Evolutionary conservation across 805 yeast genomes (phyloP), one percentile per base, ranked within the genome.

Genomic region (Kodamaea kakaduensis): DNA sequence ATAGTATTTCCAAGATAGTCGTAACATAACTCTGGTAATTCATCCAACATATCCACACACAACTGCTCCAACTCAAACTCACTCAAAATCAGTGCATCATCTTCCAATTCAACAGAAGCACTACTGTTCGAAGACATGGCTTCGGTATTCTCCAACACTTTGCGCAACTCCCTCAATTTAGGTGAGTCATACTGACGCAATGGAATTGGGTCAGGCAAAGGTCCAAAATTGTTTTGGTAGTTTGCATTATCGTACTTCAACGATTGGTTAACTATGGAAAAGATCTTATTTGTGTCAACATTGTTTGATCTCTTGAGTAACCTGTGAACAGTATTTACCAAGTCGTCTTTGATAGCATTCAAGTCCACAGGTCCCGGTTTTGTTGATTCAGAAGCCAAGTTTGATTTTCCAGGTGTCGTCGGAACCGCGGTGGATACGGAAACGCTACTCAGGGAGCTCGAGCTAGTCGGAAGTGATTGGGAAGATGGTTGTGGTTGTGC

Each of bases 1-100:
- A 93, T 84, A 0, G 98, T 93, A 55, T 93, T 93, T 14, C 98
- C 98, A 36, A 93, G 67, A 53, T 93, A 93, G 60, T 93, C 98
- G 36, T 90, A 79, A 17, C 96, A 78, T 34, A 93, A 68, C 52
- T 86, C 95, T 2, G 97, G 95, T 40, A 93, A 71, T 58, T 93
- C 97, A 41, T 77, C 82, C 41, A 84, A 62, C 89, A 90, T 85
- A 4, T 87, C 83, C 35, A 87, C 54, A 5, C 94, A 87, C 24
- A 87, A 62, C 43, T 79, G 88, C 54, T 89, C 97, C 29, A 87
- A 70, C 44, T 86, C 95, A 9, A 69, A 54, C 39, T 71, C 74
- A 2, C 79, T 46, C 47, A 59, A 38, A 5, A 45, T 29, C 30
- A 41, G 48, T 6, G 34, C 20, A n/a, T 36, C 39, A 9, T 39